phyloP scores from a whole-genome alignment of 805 yeast genomes.

The Lipomyces spencermartinsiae region DNA sequence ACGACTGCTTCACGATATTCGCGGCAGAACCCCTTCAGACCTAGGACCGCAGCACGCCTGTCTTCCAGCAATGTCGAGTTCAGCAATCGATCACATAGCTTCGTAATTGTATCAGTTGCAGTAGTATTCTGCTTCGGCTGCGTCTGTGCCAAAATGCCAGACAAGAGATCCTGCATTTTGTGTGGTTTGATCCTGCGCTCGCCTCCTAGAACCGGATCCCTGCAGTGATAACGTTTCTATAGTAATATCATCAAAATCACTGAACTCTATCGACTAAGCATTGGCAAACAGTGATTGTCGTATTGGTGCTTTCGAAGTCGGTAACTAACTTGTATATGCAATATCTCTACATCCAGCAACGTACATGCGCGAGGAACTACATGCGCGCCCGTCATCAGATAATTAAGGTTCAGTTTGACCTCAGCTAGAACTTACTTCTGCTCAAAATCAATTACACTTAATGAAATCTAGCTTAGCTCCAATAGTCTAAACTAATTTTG shows the following conservation, averaged over 20 bases:
- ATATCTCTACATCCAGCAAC: background rate
- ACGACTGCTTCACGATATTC: slow-evolving; percentile 90
- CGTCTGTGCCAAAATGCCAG: slow-evolving; percentile 50
- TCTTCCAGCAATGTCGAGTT: slow-evolving; percentile 84
- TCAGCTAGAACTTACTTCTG: background rate
- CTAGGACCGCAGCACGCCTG: slow-evolving; percentile 87
- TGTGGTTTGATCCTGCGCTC: background rate
- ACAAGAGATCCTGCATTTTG: slow-evolving; percentile 38
- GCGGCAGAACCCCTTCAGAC: slow-evolving; percentile 85
- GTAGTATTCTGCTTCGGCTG: slow-evolving; percentile 57
- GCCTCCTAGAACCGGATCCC: background rate
- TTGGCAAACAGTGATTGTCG: background rate
- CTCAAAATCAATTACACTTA: background rate
- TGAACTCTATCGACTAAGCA: background rate
- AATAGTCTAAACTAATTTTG: background rate
- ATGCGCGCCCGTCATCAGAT: background rate
- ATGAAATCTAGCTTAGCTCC: slow-evolving; percentile 1
- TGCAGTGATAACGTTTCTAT: background rate
- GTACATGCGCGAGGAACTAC: background rate
- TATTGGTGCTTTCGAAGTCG: background rate
- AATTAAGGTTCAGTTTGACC: background rate
- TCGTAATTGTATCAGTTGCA: slow-evolving; percentile 84
- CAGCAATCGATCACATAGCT: slow-evolving; percentile 83
- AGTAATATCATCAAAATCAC: background rate
- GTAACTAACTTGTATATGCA: background rate